Conservation (phyloP, 371 early-diverging fungal species). For the Mucor mucedo region DNA sequence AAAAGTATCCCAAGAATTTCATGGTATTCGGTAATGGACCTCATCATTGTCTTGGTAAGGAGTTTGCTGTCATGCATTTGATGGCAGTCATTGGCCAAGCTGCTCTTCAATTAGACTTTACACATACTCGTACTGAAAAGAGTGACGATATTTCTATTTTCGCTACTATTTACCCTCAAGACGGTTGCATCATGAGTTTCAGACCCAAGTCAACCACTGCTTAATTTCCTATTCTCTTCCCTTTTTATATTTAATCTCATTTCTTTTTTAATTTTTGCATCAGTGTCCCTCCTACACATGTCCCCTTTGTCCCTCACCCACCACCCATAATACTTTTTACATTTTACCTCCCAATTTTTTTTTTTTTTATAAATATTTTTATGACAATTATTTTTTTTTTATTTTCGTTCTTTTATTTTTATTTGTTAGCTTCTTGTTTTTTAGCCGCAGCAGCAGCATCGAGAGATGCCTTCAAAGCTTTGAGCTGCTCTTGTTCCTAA, state of each 20-base stretch:
- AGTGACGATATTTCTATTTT: constrained; percentile 60
- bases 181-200: constrained; percentile 59
- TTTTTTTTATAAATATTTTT: background rate
- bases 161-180: constrained; percentile 60
- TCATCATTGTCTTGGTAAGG: constrained; percentile 47
- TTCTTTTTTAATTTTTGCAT: constrained; percentile 11
- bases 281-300: background rate
- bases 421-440: constrained; percentile 15
- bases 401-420: background rate
- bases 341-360: background rate
- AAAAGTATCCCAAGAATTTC: constrained; percentile 45
- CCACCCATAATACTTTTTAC: constrained; percentile 4
- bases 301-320: background rate
- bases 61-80: constrained; percentile 45
- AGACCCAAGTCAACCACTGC: constrained; percentile 33
- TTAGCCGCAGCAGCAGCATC: constrained; percentile 18
- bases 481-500: constrained; percentile 43
- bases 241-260: constrained; percentile 3
- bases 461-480: constrained; percentile 28
- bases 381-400: background rate
- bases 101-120: constrained; percentile 38
- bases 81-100: constrained; percentile 42
- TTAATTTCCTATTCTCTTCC: background rate
- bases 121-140: constrained; percentile 44
- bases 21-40: constrained; percentile 48